These are phyloP conservation scores for Dioscorea zingiberensis DNA, from an alignment of 106 monocot species.

Conservation along the genomic window DNA sequence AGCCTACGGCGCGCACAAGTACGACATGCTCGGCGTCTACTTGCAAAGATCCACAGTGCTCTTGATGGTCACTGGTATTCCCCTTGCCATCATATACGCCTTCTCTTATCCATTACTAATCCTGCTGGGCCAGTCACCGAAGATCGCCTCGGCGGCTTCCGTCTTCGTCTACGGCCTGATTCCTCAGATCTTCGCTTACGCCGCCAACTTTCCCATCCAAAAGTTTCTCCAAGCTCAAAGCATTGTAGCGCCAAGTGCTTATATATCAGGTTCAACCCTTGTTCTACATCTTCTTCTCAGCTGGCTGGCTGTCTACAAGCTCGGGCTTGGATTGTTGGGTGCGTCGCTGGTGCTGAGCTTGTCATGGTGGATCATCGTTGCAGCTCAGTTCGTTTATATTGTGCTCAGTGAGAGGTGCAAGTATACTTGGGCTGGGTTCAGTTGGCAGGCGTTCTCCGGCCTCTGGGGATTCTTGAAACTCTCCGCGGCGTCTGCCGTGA, in stretches of 20 bases:
- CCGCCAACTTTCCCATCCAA: conserved; percentile 88
- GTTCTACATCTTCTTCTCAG: conserved; percentile 51
- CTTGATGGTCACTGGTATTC: conserved; percentile 52
- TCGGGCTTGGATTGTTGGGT: conserved; percentile 57
- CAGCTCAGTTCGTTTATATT: conserved; percentile 53
- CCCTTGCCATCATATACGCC: conserved; percentile 55
- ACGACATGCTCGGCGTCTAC: conserved; percentile 86
- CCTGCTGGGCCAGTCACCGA: conserved; percentile 59
- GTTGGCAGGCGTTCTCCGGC: conserved; percentile 43
- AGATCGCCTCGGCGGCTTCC: conserved; percentile 55
- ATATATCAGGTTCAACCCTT: conserved; percentile 38
- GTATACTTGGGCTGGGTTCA: conserved; percentile 59
- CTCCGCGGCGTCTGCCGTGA: conserved; percentile 55
- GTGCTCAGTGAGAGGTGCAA: conserved; percentile 38
- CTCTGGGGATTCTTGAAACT: conserved; percentile 49
- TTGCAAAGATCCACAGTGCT: conserved; percentile 72
- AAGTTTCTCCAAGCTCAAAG: conserved; percentile 91
- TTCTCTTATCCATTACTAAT: conserved; percentile 53
- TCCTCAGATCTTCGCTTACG: conserved; percentile 92
- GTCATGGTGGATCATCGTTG: conserved; percentile 66
- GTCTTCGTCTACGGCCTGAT: conserved; percentile 80
- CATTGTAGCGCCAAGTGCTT: conserved; percentile 80
- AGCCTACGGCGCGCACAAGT: conserved; percentile 63
- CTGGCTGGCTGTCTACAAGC: conserved; percentile 46
- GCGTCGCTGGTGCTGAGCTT: conserved; percentile 65